Base-by-base conservation (phyloP, 2,329 filamentous ascomycete genomes). In the Aschersonia sp. region DNA sequence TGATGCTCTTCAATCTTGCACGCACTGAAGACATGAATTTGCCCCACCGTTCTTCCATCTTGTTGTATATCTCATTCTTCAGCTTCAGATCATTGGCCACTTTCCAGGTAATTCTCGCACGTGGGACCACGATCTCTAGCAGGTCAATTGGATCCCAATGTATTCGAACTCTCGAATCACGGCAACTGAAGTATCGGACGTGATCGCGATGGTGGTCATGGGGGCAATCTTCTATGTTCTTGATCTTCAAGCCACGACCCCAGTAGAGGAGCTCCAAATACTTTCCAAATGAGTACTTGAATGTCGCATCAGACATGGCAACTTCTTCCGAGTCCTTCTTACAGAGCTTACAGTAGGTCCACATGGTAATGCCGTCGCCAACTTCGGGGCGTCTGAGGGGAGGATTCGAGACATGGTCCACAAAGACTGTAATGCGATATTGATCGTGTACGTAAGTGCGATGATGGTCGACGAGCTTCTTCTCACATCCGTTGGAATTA, bases 281-380 rank as follows among this genome's bases (percentile, higher is more conserved):
- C 64, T 98, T 98, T 9, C 87, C 92, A 58, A 98, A 94, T 0
- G 92, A 98, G 62, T 98, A 98, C 62, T 94, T 95, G 85, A 88
- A 98, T 0, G 89, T 94, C 56, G 81, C 88, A 48, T 88, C 81
- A 1, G 90, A 95, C 87, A 98, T 95, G 32, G 83, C 81, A 54
- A 86, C 84, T 44, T 89, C 81, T 40, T 87, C 85, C 0, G 90
- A 94, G 60, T 97, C 89, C 54, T 87, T 87, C 46, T 86, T 83
- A 63, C 94, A 98, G 32, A 86, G 74, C 57, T 94, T 92, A 69
- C 92, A 98, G 56, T 84, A 87, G 54, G 87, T 97, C 94, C 94
- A 98, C 87, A 98, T 95, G 49, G 89, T 77, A 48, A 98, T 94
- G 3, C 82, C 84, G 42, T 69, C 67, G 41, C 64, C 64, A 47